Evolutionary conservation across 2,329 filamentous ascomycete species (phyloP), one percentile per base, ranked within the genome.

Genomic region (Apiospora kogelbergensis): DNA sequence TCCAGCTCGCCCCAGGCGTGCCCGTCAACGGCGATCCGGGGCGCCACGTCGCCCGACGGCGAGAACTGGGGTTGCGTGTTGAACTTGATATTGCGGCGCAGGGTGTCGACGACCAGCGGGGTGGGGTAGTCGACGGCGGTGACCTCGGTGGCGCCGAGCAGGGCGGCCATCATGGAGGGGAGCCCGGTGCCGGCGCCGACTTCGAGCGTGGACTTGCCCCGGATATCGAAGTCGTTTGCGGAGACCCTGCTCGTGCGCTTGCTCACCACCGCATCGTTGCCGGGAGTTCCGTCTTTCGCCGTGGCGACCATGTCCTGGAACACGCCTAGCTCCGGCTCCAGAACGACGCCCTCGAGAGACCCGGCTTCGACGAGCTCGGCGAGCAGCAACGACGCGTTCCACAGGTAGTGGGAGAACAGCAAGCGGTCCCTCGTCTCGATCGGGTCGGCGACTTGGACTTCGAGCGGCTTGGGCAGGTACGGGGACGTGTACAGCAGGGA

Each of bases 361-460:
- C 83, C 84, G 9, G 82, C 81, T 76, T 89, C 87, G 68, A 89
- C 79, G 37, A 88, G 80, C 78, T 88, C 87, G 10, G 85, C 86
- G 1, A 88, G 80, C 71, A 87, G 78, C 64, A 90, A 77, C 22
- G 83, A 84, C 7, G 90, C 84, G 79, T 94, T 94, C 91, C 91
- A 94, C 33, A 93, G 80, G 77, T 90, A 93, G 76, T 94, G 91
- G 71, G 89, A 89, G 76, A 93, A 93, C 60, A 93, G 84, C 24
- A 80, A 78, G 65, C 90, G 81, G 73, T 89, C 86, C 40, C 84
- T 79, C 68, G 90, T 87, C 41, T 78, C 81, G 41, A 81, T 76
- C 15, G 80, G 89, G 73, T 87, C 82, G 26, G 83, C 78, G 22
- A 87, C 81, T 10, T 80, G 79, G 73, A 88, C 80, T 60, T 77